A percentile compares a stretch with the other conserved stretches of the same genome.
These are phyloP conservation scores for Tetratostichococcus sp. DNA, from an alignment of 139 green algal genomes.

Conservation along the genomic window DNA sequence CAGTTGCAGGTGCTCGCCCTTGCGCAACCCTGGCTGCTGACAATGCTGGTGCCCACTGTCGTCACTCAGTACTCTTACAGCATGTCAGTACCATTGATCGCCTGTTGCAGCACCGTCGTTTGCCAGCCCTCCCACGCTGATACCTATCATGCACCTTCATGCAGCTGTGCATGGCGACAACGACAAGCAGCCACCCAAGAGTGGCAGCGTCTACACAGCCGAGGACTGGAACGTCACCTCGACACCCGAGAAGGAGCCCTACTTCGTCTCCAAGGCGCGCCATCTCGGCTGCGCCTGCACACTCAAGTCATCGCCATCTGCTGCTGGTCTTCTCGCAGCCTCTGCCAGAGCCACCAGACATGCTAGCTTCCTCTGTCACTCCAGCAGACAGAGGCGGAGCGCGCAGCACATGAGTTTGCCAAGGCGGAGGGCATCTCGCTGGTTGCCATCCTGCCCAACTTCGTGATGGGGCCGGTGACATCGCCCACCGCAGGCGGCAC, in stretches of 20 bases:
- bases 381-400: constrained; percentile 45
- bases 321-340: no score
- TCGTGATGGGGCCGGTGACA: constrained; percentile 65
- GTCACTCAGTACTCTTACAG: constrained; percentile 20
- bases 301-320: no score
- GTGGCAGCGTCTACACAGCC: constrained; percentile 42
- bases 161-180: constrained; percentile 24
- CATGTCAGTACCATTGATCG: no score
- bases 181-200: constrained; percentile 38
- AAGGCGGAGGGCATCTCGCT: constrained; percentile 51
- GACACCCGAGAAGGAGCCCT: constrained; percentile 51
- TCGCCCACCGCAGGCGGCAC: constrained; percentile 12
- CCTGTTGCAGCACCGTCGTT: no score
- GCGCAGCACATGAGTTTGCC: constrained; percentile 51
- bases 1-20: constrained; percentile 42
- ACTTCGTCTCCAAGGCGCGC: constrained; percentile 70
- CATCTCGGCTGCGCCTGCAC: no score
- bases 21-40: not conserved
- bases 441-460: constrained; percentile 74
- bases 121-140: no score
- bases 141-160: no score
- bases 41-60: not conserved
- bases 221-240: constrained; percentile 71
- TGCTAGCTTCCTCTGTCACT: not conserved
- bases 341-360: no score